phyloP scores from a whole-genome alignment of 352 stramenopile genomes.

The Pythium folliculosum region DNA sequence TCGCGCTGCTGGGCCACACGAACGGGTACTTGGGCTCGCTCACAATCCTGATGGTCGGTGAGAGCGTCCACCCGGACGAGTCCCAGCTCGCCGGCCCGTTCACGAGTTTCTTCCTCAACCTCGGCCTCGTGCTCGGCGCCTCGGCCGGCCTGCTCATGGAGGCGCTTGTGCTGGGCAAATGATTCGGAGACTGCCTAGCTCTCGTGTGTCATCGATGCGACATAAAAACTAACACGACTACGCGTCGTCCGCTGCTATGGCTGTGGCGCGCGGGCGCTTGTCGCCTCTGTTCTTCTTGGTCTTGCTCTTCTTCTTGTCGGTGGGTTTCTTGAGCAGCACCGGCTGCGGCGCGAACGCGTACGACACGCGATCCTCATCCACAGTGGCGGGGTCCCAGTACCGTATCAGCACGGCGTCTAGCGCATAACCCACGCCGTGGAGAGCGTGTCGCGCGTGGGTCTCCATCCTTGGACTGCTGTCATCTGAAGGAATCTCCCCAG shows the following conservation, averaged over 20 bases:
- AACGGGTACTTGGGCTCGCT: slow-evolving; percentile 85
- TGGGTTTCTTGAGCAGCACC: slow-evolving; percentile 33
- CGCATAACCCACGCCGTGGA: slow-evolving; percentile 37
- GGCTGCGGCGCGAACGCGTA: slow-evolving; percentile 48
- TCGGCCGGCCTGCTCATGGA: slow-evolving; percentile 65
- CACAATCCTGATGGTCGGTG: slow-evolving; percentile 81
- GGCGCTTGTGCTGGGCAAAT: slow-evolving; percentile 53
- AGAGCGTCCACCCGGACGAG: slow-evolving; percentile 72
- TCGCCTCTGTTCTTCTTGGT: not conserved
- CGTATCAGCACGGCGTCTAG: slow-evolving; percentile 51
- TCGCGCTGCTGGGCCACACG: slow-evolving; percentile 64
- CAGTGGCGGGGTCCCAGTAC: slow-evolving; percentile 51
- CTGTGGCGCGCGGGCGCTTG: not conserved
- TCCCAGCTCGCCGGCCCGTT: slow-evolving; percentile 75
- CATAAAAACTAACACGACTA: not conserved
- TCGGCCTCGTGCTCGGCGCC: slow-evolving; percentile 78
- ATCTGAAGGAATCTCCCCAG: too few relatives aligned
- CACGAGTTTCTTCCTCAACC: slow-evolving; percentile 87
- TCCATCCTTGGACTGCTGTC: slow-evolving; percentile 1
- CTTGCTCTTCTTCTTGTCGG: slow-evolving; percentile 8
- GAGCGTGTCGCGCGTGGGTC: slow-evolving; percentile 34
- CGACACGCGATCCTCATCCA: slow-evolving; percentile 23
- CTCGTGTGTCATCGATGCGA: not conserved
- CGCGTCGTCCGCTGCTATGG: too few relatives aligned
- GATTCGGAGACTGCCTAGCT: not conserved